A percentile compares a stretch with the other conserved stretches of the same genome.
Evolutionary conservation across 2,329 filamentous ascomycete genomes (phyloP).

Genomic region (Stachybotrys echinatus): DNA sequence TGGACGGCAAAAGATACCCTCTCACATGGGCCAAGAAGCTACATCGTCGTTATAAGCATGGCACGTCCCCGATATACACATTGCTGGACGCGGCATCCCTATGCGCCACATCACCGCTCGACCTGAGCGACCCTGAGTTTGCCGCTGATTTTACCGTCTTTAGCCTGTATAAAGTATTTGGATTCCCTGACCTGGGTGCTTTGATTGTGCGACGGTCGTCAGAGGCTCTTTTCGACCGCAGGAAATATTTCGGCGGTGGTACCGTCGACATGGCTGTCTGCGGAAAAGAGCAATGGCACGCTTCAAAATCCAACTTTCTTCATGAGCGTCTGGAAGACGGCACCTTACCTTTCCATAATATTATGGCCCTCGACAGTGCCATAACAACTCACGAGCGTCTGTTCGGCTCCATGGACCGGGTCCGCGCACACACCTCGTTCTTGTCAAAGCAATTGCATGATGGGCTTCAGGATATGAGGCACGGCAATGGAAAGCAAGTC

Average conservation of each 20-base stretch:
- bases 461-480: conserved; percentile 54
- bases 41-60: conserved; percentile 21
- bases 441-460: conserved; percentile 56
- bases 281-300: conserved; percentile 77
- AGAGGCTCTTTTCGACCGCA: conserved; percentile 55
- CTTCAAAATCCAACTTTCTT: conserved; percentile 62
- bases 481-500: conserved; percentile 62
- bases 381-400: conserved; percentile 63
- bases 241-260: conserved; percentile 87
- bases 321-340: conserved; percentile 89
- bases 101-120: conserved; percentile 69
- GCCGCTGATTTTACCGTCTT: conserved; percentile 82
- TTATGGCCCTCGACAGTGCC: conserved; percentile 74
- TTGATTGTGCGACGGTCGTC: conserved; percentile 74
- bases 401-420: conserved; percentile 63
- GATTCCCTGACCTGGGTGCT: conserved; percentile 86
- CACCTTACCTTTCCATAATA: conserved; percentile 84
- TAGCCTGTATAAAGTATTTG: conserved; percentile 97
- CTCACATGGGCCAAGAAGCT: conserved; percentile 58
- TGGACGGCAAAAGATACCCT: conserved; percentile 76
- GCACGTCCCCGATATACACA: conserved; percentile 46
- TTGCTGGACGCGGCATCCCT: conserved; percentile 81
- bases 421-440: conserved; percentile 66
- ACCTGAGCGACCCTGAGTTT: conserved; percentile 54
- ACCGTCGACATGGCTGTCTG: conserved; percentile 87